Conservation (phyloP, 2,329 filamentous ascomycete species). For the Esteya vermicola region DNA sequence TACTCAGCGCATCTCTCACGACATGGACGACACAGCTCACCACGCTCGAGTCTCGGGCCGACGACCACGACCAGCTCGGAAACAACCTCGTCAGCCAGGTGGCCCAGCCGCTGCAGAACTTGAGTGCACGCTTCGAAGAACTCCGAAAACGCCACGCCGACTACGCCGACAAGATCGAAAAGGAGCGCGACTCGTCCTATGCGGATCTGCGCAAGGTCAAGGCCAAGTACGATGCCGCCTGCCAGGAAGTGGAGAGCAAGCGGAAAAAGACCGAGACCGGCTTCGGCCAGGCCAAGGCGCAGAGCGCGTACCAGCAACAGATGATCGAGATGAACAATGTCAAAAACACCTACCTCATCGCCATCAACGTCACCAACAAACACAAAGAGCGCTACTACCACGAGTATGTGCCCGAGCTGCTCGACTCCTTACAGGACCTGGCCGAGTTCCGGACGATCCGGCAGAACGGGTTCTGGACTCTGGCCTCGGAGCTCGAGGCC, state of each 20-base stretch:
- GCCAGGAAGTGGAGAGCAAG: slow-evolving; percentile 86
- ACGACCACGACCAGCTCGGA: slow-evolving; percentile 77
- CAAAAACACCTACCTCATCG: slow-evolving; percentile 96
- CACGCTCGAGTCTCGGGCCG: slow-evolving; percentile 74
- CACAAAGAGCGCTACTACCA: slow-evolving; percentile 96
- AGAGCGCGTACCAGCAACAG: slow-evolving; percentile 84
- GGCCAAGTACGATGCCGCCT: slow-evolving; percentile 80
- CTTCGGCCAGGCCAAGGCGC: slow-evolving; percentile 89
- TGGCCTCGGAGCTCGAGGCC: slow-evolving; percentile 68
- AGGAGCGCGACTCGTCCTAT: slow-evolving; percentile 75
- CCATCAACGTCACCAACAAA: slow-evolving; percentile 93
- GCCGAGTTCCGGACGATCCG: slow-evolving; percentile 77
- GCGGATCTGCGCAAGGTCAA: slow-evolving; percentile 81
- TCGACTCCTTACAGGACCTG: slow-evolving; percentile 88
- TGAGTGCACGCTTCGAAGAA: slow-evolving; percentile 69
- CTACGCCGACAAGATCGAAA: slow-evolving; percentile 76
- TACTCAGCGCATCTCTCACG: slow-evolving; percentile 69
- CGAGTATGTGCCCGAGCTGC: slow-evolving; percentile 84
- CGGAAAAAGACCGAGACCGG: slow-evolving; percentile 90
- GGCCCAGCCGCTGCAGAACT: slow-evolving; percentile 71
- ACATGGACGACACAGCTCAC: slow-evolving; percentile 93
- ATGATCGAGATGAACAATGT: slow-evolving; percentile 90
- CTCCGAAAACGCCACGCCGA: slow-evolving; percentile 82
- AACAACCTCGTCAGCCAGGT: slow-evolving; percentile 66
- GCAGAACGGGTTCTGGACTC: slow-evolving; percentile 73